Conservation (phyloP, 192 early-diverging fungal species). For the Backusella parvicylindrica region DNA sequence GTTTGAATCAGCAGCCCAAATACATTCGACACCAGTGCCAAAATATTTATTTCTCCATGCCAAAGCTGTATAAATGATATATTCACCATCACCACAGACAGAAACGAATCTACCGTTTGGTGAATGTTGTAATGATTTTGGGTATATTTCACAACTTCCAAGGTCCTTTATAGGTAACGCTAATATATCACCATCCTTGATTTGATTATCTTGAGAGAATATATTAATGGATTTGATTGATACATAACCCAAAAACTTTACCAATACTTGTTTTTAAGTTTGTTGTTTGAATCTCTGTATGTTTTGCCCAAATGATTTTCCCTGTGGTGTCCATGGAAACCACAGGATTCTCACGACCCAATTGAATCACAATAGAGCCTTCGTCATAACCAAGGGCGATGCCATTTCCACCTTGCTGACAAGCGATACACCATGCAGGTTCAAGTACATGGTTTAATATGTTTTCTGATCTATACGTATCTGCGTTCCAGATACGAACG, state of each 20-base stretch:
- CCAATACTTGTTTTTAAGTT: constrained; percentile 81
- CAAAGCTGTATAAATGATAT: constrained; percentile 98
- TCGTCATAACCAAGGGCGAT: constrained; percentile 96
- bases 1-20: constrained; percentile 96
- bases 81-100: constrained; percentile 98
- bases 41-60: constrained; percentile 99
- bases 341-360: constrained; percentile 94
- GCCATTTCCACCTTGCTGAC: constrained; percentile 81
- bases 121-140: constrained; percentile 91
- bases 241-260: constrained; percentile 10
- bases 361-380: constrained; percentile 88
- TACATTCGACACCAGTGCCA: constrained; percentile 91
- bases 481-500: constrained; percentile 93
- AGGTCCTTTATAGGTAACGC: constrained; percentile 86
- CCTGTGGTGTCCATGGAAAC: constrained; percentile 96
- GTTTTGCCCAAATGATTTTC: constrained; percentile 97
- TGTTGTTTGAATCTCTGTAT: constrained; percentile 93
- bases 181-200: constrained; percentile 93
- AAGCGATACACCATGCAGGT: constrained; percentile 92
- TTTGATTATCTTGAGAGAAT: constrained; percentile 55
- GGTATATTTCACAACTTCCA: constrained; percentile 97
- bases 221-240: background rate
- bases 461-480: constrained; percentile 94
- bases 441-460: constrained; percentile 97
- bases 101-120: constrained; percentile 99